These are phyloP conservation scores for Pichia sp. DNA, from an alignment of 1,139 yeast genomes.

Conservation along the genomic window DNA sequence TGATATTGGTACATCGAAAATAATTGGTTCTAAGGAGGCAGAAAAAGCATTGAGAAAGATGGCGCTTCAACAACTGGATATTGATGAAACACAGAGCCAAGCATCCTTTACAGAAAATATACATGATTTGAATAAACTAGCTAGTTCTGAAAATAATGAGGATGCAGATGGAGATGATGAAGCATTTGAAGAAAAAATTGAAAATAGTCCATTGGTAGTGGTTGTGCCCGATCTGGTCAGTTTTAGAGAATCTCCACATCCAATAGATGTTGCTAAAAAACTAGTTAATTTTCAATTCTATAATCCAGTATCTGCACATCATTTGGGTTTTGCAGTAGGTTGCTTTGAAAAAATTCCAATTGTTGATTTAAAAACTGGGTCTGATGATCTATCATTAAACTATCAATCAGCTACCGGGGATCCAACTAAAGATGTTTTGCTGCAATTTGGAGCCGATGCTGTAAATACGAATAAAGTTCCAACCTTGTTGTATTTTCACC, in stretches of 20 bases:
- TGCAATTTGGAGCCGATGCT: slow-evolving; percentile 20
- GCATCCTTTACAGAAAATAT: not conserved
- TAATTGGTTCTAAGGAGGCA: slow-evolving; percentile 31
- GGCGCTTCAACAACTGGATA: slow-evolving; percentile 32
- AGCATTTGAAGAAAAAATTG: slow-evolving; percentile 29
- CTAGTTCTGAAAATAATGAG: slow-evolving; percentile 1
- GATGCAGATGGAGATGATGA: slow-evolving; percentile 30
- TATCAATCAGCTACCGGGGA: slow-evolving; percentile 27
- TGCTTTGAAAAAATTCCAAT: slow-evolving; percentile 63
- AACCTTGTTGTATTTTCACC: slow-evolving; percentile 51
- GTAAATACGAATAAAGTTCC: slow-evolving; percentile 38
- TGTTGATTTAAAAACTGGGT: slow-evolving; percentile 35
- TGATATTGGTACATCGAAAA: slow-evolving; percentile 47
- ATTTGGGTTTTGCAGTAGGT: slow-evolving; percentile 95
- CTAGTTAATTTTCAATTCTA: slow-evolving; percentile 73
- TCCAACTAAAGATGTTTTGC: slow-evolving; percentile 1
- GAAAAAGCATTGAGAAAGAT: slow-evolving; percentile 25
- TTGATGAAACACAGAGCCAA: not conserved
- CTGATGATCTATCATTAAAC: slow-evolving; percentile 26
- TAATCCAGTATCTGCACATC: slow-evolving; percentile 89
- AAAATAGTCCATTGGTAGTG: slow-evolving; percentile 49
- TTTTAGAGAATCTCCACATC: slow-evolving; percentile 45
- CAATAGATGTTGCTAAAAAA: slow-evolving; percentile 64
- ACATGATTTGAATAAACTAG: slow-evolving; percentile 8
- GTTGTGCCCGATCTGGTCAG: slow-evolving; percentile 70